These are phyloP conservation scores for Xylariomycetidae sp. DNA, from an alignment of 2,329 filamentous ascomycete species.

Conservation along the genomic window DNA sequence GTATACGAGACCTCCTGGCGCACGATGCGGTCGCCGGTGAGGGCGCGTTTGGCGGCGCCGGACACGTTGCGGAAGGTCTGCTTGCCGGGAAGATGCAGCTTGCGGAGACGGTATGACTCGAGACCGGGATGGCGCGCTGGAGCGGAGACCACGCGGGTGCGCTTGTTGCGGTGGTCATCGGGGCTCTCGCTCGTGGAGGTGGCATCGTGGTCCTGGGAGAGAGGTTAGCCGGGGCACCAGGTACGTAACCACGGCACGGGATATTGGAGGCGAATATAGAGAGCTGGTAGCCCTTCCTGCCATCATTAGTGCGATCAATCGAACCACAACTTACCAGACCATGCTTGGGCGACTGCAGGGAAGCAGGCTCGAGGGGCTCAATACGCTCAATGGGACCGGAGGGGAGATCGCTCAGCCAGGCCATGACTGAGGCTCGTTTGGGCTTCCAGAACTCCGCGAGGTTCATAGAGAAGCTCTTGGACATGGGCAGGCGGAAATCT, in stretches of 20 bases:
- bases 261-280: too few relatives aligned
- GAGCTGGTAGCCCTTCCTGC: too few relatives aligned
- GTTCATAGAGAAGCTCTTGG: constrained; percentile 21
- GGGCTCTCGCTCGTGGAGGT: constrained; percentile 4
- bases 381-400: constrained; percentile 7
- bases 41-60: constrained; percentile 10
- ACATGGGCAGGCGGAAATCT: constrained; percentile 12
- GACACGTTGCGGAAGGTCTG: constrained; percentile 17
- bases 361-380: constrained; percentile 12
- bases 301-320: too few relatives aligned
- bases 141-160: constrained; percentile 9
- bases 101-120: constrained; percentile 10
- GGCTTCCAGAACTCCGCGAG: constrained; percentile 18
- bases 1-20: constrained; percentile 1
- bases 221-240: too few relatives aligned
- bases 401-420: constrained; percentile 24
- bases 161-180: constrained; percentile 18
- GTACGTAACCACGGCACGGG: too few relatives aligned
- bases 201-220: constrained; percentile 9
- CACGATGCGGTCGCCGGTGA: constrained; percentile 5
- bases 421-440: constrained; percentile 16
- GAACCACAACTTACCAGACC: constrained; percentile 17
- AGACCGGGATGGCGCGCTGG: constrained; percentile 1
- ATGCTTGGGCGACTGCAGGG: constrained; percentile 17
- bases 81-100: constrained; percentile 9